phyloP scores from a whole-genome alignment of 352 stramenopile species.

The Ochromonadaceae sp. region DNA sequence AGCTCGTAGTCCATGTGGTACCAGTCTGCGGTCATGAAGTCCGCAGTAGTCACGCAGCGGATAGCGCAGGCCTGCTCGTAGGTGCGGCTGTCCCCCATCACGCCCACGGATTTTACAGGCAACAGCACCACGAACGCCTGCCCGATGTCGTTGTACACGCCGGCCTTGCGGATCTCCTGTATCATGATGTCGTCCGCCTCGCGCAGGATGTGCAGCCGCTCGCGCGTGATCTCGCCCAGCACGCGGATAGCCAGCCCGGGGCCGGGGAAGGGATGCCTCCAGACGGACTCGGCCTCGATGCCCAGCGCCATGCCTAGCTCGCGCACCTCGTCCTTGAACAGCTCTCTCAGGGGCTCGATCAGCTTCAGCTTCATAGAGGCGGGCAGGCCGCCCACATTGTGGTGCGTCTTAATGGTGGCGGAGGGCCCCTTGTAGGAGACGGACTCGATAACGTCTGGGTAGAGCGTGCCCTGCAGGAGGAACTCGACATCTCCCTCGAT shows the following conservation, averaged over 20 bases:
- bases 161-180: conserved; percentile 81
- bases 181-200: conserved; percentile 96
- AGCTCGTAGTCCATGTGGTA: conserved; percentile 97
- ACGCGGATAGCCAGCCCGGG: conserved; percentile 92
- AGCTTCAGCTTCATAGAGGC: conserved; percentile 96
- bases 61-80: conserved; percentile 70
- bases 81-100: conserved; percentile 94
- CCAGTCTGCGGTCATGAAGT: conserved; percentile 99
- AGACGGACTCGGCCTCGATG: conserved; percentile 92
- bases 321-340: conserved; percentile 98
- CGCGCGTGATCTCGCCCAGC: conserved; percentile 83
- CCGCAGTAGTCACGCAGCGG: conserved; percentile 91
- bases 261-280: conserved; percentile 96
- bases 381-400: conserved; percentile 95
- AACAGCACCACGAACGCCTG: conserved; percentile 95
- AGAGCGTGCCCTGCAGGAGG: conserved; percentile 94
- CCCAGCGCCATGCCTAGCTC: conserved; percentile 89
- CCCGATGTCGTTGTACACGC: conserved; percentile 94
- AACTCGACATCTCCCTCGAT: conserved; percentile 57
- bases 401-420: conserved; percentile 98
- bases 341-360: conserved; percentile 93
- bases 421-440: conserved; percentile 94
- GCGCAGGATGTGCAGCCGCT: conserved; percentile 84
- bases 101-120: conserved; percentile 88
- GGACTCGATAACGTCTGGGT: conserved; percentile 98